Evolutionary conservation across 1,284 basidiomycete species (phyloP), one percentile per base, ranked within the genome.

Genomic region (Rhizopogon hawkerae): DNA sequence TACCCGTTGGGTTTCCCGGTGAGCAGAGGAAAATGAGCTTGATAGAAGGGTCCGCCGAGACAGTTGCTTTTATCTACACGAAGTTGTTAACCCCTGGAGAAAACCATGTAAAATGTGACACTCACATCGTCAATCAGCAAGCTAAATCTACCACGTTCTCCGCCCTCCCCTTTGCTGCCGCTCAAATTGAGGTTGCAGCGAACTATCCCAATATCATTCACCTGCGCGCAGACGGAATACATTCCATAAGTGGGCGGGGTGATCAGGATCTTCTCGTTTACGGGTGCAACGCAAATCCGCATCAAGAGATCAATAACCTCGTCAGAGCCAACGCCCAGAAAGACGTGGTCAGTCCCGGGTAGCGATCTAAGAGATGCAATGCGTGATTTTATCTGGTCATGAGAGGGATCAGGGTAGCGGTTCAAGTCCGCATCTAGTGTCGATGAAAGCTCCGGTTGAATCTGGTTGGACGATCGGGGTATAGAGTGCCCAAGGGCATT

Each of bases 241-340:
- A 98, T 98, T 18, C 95, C 95, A 63, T 98, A 98, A 5, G 95
- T 98, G 2, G 96, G 96, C 1, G 95, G 96, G 5, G 86, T 91
- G 36, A 82, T 87, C 58, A 95, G 65, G 33, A 93, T 84, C 61
- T 83, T 88, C 63, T 98, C 90, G 54, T 75, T 68, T 1, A 77
- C 88, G 0, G 96, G 96, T 0, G 73, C 72, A 58, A 94, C 92
- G 57, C 89, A 85, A 36, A 97, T 83, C 8, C 96, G 80, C 71
- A 95, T 94, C 46, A 98, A 75, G 49, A 98, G 72, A 66, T 99
- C 96, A 56, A 98, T 93, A 42, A 95, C 87, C 64, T 99, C 96
- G 68, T 99, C 96, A 0, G 89, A 92, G 0, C 96, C 96, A 0
- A 98, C 96, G 11, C 96, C 95, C 7, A 99, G 78, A 65, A 98